Conservation (phyloP, 2,329 filamentous ascomycete species). For the Xylariaceae sp. region DNA sequence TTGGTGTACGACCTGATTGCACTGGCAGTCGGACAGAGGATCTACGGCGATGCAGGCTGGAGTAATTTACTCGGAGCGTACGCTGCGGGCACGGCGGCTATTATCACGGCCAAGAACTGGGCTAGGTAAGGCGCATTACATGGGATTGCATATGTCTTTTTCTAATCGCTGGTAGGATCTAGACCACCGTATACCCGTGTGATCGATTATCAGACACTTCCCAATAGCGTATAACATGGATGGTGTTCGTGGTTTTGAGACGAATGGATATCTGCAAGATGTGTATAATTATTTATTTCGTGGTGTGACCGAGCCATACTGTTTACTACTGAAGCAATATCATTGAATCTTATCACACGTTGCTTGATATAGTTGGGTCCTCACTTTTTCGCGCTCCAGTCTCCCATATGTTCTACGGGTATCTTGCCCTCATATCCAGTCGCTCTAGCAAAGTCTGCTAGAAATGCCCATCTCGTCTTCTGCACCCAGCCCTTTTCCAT, state of each 20-base stretch:
- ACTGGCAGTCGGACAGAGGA: conserved; percentile 48
- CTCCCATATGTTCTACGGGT: conserved; percentile 10
- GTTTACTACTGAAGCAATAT: too few relatives aligned
- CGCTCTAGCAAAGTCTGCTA: conserved; percentile 44
- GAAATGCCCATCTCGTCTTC: conserved; percentile 44
- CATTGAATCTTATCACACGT: too few relatives aligned
- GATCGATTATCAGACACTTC: conserved; percentile 4
- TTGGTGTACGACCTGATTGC: conserved; percentile 55
- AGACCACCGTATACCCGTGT: conserved; percentile 10
- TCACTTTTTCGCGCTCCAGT: conserved; percentile 7
- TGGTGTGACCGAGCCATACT: too few relatives aligned
- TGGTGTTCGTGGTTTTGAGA: not conserved
- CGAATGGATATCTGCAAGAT: not conserved
- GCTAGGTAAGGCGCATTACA: conserved; percentile 42
- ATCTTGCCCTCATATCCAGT: conserved; percentile 28
- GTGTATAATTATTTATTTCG: not conserved
- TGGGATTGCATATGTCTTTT: too few relatives aligned
- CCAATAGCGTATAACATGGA: not conserved
- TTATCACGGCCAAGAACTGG: conserved; percentile 49
- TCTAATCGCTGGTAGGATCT: not conserved
- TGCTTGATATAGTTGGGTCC: not conserved
- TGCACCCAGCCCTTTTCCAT: conserved; percentile 39
- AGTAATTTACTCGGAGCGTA: conserved; percentile 46
- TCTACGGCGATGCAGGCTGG: conserved; percentile 40
- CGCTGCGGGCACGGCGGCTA: conserved; percentile 46